Evolutionary conservation across 2,329 filamentous ascomycete species (phyloP).

Genomic region (Arthrinium phaeospermum): DNA sequence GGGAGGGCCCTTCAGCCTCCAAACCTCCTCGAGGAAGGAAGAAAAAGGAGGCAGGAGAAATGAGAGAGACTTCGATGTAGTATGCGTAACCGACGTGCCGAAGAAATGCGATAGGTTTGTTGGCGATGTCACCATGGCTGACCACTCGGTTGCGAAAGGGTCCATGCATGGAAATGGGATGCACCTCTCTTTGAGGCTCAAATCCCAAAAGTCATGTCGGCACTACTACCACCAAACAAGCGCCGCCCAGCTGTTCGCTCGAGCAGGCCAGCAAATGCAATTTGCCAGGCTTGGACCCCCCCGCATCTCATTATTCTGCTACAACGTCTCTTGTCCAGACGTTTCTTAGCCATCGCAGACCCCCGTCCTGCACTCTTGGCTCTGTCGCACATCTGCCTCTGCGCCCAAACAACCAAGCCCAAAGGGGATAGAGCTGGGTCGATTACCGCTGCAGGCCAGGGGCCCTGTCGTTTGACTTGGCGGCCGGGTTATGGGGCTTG

Average conservation of each 20-base stretch:
- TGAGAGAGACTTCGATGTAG: neutral
- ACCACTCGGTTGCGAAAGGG: conserved; percentile 4
- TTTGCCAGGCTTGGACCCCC: neutral
- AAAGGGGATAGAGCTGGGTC: neutral
- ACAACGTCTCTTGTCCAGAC: conserved; percentile 14
- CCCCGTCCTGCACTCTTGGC: neutral
- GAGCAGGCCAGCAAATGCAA: neutral
- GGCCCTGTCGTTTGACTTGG: conserved; percentile 33
- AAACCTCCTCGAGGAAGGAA: neutral
- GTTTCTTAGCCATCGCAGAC: neutral
- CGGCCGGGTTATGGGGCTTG: conserved; percentile 28
- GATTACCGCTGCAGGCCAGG: neutral
- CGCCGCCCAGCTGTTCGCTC: neutral
- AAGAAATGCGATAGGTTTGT: neutral
- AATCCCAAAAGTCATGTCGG: neutral
- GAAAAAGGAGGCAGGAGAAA: neutral
- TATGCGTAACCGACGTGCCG: neutral
- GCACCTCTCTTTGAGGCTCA: conserved; percentile 15
- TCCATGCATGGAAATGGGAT: conserved; percentile 13
- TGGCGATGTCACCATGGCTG: conserved; percentile 3
- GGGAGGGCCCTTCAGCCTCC: neutral
- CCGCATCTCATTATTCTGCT: conserved; percentile 17
- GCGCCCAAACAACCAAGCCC: conserved; percentile 6
- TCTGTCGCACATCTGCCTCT: conserved; percentile 18
- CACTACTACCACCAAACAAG: neutral